Base-by-base conservation (phyloP, 352 stramenopile species). In the Blastocystis sp. region DNA sequence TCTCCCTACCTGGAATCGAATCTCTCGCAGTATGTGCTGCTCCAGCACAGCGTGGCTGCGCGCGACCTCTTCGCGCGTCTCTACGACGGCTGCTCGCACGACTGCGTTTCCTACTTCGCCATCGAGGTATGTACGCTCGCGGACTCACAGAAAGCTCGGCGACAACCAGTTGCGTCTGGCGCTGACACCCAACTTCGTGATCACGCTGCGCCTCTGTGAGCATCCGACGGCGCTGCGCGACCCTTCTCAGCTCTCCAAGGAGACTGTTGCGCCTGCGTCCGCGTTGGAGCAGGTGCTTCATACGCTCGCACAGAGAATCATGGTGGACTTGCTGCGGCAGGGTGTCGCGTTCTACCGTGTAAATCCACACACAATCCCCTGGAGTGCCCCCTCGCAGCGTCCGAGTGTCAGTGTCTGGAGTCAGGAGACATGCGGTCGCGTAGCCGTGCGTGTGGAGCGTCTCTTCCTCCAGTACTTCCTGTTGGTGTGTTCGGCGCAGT, bases 401-500 rank as follows among this genome's bases (percentile, higher is more conserved):
- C n/a, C n/a, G n/a, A n/a, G n/a, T n/a, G n/a, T n/a, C n/a, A n/a
- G n/a, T n/a, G n/a, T n/a, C n/a, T n/a, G n/a, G n/a, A n/a, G n/a
- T n/a, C n/a, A n/a, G n/a, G n/a, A n/a, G n/a, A n/a, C n/a, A n/a
- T n/a, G n/a, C n/a, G n/a, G n/a, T n/a, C n/a, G n/a, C n/a, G n/a
- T n/a, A n/a, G n/a, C n/a, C n/a, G n/a, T n/a, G n/a, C n/a, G n/a
- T n/a, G n/a, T n/a, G n/a, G n/a, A n/a, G n/a, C n/a, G n/a, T 3
- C 51, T 81, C 34, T 81, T 81, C 27, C n/a, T 81, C 44, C 54
- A 48, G 16, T 81, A 81, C 40, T 81, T 81, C 40, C n/a, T 81
- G 44, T 81, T 81, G 24, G 69, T 81, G 46, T 40, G 53, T 48
- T 63, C 40, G 1, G 8, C 63, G 6, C 69, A 81, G 29, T 81